Percentiles rank a stretch among this genome's conserved stretches.
Evolutionary conservation across 2,329 filamentous ascomycete species (phyloP).

Genomic region (Exophiala xenobiotica): DNA sequence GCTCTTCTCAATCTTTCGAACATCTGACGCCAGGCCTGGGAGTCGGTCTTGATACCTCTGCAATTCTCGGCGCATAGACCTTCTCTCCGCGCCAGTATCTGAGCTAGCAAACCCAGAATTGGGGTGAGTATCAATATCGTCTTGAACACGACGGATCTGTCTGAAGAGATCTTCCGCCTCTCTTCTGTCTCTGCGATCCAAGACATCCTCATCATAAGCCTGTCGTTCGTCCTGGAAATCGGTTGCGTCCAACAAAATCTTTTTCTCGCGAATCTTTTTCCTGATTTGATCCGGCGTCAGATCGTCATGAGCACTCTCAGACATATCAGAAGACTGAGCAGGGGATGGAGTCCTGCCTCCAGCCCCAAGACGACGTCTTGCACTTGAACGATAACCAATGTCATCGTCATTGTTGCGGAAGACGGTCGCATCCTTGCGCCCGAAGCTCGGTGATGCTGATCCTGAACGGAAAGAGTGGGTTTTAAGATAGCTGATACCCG

Average conservation of each 20-base stretch:
- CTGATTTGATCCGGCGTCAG: constrained; percentile 80
- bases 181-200: constrained; percentile 84
- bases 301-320: constrained; percentile 70
- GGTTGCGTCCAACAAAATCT: constrained; percentile 90
- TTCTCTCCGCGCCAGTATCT: constrained; percentile 84
- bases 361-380: constrained; percentile 75
- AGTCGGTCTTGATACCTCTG: constrained; percentile 86
- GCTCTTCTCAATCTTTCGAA: constrained; percentile 83
- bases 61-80: constrained; percentile 82
- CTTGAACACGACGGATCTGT: constrained; percentile 84
- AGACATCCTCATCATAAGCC: constrained; percentile 83
- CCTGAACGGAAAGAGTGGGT: constrained; percentile 82
- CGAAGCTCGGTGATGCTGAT: constrained; percentile 55
- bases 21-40: constrained; percentile 86
- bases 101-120: constrained; percentile 67
- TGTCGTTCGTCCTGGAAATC: constrained; percentile 93
- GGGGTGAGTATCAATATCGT: constrained; percentile 90
- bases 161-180: constrained; percentile 94
- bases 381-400: constrained; percentile 89
- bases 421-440: constrained; percentile 90
- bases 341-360: constrained; percentile 75
- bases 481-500: constrained; percentile 97
- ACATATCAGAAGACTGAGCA: constrained; percentile 66
- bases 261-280: constrained; percentile 92
- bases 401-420: constrained; percentile 96